Conservation (phyloP, 352 stramenopile species). For the Phytophthora boehmeriae region DNA sequence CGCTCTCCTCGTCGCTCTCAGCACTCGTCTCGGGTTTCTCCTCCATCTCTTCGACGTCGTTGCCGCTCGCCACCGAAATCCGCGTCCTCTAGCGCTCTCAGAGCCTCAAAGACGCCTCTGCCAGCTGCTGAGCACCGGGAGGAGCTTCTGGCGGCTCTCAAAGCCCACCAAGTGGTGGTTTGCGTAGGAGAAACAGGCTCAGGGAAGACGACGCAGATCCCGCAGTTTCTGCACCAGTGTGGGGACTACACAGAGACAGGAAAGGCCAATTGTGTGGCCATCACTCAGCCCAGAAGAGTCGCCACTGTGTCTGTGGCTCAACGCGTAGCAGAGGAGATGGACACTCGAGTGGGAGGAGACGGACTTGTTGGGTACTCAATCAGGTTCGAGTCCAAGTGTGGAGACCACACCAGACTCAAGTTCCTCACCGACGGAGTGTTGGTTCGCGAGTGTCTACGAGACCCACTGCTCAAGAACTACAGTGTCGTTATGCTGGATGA, state of each 20-base stretch:
- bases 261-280: constrained; percentile 56
- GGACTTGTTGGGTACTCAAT: constrained; percentile 95
- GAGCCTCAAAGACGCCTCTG: constrained; percentile 8
- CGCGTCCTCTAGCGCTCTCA: constrained; percentile 15
- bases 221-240: constrained; percentile 66
- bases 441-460: constrained; percentile 78
- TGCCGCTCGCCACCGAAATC: constrained; percentile 7
- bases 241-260: constrained; percentile 24
- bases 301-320: constrained; percentile 97
- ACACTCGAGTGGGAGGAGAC: constrained; percentile 42
- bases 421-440: constrained; percentile 86
- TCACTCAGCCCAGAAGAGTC: constrained; percentile 95
- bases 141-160: constrained; percentile 56
- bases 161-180: constrained; percentile 63
- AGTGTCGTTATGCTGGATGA: constrained; percentile 95
- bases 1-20: constrained; percentile 3
- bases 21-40: not conserved
- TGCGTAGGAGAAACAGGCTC: constrained; percentile 95
- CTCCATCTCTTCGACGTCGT: constrained; percentile 6
- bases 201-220: constrained; percentile 95
- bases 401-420: constrained; percentile 71
- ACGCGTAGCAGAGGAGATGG: constrained; percentile 97
- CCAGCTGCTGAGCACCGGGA: constrained; percentile 58
- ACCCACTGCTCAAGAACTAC: constrained; percentile 85
- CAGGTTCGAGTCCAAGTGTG: constrained; percentile 96